Conservation (phyloP, 441 rosid genomes). For the Eruca vesicaria region DNA sequence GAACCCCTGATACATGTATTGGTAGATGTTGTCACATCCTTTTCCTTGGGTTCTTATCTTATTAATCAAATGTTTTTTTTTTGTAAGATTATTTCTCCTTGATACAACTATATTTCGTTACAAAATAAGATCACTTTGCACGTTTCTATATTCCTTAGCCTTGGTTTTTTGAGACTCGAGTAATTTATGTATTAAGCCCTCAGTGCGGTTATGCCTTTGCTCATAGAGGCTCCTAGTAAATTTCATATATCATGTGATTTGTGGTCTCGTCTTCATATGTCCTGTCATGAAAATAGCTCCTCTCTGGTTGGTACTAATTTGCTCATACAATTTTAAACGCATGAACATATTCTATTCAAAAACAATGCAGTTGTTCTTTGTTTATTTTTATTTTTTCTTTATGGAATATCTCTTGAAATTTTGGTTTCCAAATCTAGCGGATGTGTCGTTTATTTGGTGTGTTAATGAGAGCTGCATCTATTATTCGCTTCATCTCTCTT, state of each 20-base stretch:
- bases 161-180: neutral
- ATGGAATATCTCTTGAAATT: neutral
- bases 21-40: neutral
- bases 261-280: neutral
- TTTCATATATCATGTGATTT: neutral
- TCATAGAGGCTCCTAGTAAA: neutral
- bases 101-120: neutral
- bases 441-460: neutral
- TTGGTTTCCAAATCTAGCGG: neutral
- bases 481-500: slow-evolving; percentile 20
- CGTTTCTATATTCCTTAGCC: neutral
- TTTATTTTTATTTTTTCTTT: neutral
- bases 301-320: neutral
- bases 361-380: neutral
- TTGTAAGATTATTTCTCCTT: neutral
- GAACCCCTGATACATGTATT: neutral
- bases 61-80: neutral
- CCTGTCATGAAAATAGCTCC: neutral
- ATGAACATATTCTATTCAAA: neutral
- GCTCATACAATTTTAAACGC: neutral
- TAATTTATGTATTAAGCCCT: neutral
- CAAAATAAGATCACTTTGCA: neutral
- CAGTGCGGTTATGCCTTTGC: neutral
- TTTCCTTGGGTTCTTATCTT: neutral
- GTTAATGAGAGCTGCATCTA: neutral